These are phyloP conservation scores for Logfia minima DNA, from an alignment of 129 eudicot genomes.

Conservation along the genomic window DNA sequence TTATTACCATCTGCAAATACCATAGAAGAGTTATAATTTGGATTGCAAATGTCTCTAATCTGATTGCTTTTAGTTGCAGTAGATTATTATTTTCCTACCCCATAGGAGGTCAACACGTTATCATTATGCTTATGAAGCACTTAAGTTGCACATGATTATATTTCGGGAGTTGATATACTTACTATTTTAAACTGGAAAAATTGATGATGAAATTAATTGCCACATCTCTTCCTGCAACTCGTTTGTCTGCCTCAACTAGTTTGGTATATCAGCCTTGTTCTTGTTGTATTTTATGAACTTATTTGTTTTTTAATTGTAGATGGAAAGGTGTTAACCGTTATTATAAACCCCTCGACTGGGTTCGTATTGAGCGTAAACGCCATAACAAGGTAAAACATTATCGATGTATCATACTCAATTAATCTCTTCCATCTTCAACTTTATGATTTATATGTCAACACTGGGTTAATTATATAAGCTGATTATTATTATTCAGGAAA, in stretches of 20 bases:
- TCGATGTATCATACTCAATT: not conserved
- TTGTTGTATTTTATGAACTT: not conserved
- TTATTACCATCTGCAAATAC: not conserved
- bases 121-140: not conserved
- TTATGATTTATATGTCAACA: not conserved
- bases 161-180: not conserved
- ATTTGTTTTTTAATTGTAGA: conserved; percentile 30
- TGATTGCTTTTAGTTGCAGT: not conserved
- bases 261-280: not conserved
- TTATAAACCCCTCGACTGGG: conserved; percentile 69
- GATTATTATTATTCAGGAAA: conserved; percentile 48
- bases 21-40: not conserved
- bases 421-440: not conserved
- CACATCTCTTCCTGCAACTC: not conserved
- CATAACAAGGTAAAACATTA: conserved; percentile 63
- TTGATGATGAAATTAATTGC: not conserved
- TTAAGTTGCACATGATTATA: not conserved
- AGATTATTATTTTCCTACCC: not conserved
- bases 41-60: not conserved
- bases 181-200: too few species aligned
- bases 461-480: not conserved
- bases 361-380: conserved; percentile 60
- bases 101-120: not conserved
- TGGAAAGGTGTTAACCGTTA: conserved; percentile 83
- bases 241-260: not conserved